Evolutionary conservation across 2,329 filamentous ascomycete species (phyloP).

Genomic region (Periglandula ipomoeae): DNA sequence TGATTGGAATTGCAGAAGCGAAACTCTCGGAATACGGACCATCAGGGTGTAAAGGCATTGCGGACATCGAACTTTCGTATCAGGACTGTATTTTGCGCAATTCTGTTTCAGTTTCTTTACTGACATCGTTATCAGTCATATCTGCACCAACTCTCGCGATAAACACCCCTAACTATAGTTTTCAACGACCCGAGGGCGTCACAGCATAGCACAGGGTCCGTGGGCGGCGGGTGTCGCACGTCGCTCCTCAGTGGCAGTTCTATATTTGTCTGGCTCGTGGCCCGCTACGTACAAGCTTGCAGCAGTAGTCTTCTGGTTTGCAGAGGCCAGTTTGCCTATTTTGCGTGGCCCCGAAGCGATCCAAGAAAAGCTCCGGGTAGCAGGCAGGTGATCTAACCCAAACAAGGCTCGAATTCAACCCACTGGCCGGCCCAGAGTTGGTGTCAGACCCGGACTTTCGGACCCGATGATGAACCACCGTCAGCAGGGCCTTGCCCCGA

Average conservation of each 20-base stretch:
- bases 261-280: neutral
- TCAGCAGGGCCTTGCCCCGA: neutral
- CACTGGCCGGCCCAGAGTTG: neutral
- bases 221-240: no score
- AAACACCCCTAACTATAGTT: no score
- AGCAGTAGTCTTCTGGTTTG: neutral
- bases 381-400: neutral
- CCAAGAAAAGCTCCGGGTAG: neutral
- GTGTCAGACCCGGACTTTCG: slow-evolving; percentile 1
- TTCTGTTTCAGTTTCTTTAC: no score
- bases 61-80: no score
- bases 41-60: neutral
- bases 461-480: neutral
- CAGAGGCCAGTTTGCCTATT: neutral
- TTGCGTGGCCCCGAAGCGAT: neutral
- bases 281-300: neutral
- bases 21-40: neutral
- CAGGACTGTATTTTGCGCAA: no score
- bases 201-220: no score
- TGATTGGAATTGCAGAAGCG: neutral
- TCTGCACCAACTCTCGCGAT: no score
- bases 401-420: neutral
- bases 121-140: no score
- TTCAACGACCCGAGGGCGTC: no score
- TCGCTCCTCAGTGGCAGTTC: neutral